Conservation (phyloP, 306 rosid species). For the Echinosophora koreensis region DNA sequence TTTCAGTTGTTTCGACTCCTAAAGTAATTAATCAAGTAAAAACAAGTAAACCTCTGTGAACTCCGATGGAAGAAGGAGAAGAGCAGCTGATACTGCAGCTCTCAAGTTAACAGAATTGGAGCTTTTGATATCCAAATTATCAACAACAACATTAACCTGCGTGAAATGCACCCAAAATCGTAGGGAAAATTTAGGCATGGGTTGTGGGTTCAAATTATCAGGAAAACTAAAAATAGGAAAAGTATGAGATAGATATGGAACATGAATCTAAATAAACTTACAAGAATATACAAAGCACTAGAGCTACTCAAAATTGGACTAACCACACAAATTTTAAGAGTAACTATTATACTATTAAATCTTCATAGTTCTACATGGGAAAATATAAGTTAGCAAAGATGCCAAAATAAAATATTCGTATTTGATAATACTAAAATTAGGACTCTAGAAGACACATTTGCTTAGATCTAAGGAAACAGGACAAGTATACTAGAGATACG, state of each 20-base stretch:
- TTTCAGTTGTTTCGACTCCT: slow-evolving; percentile 39
- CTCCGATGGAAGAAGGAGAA: slow-evolving; percentile 84
- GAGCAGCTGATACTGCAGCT: slow-evolving; percentile 88
- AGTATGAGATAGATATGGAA: slow-evolving; percentile 26
- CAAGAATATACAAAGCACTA: not conserved
- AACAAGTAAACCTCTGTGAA: slow-evolving; percentile 76
- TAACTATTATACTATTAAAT: not conserved
- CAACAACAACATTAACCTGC: slow-evolving; percentile 81
- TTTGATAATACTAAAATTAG: not conserved
- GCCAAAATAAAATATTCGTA: not conserved
- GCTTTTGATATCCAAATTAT: slow-evolving; percentile 62
- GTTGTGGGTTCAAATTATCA: slow-evolving; percentile 8
- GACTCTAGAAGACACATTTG: slow-evolving; percentile 15
- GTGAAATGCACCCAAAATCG: slow-evolving; percentile 38
- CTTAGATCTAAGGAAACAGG: slow-evolving; percentile 29
- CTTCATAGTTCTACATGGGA: slow-evolving; percentile 5
- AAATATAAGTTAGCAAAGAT: not conserved
- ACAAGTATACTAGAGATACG: slow-evolving; percentile 26
- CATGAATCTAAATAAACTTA: not conserved
- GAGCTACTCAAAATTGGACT: slow-evolving; percentile 22
- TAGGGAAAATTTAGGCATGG: not conserved
- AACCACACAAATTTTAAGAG: slow-evolving; percentile 10
- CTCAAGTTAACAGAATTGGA: slow-evolving; percentile 77
- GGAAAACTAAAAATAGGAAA: slow-evolving; percentile 26
- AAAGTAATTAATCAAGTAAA: slow-evolving; percentile 45